These are phyloP conservation scores for Eimeria nieschulzi DNA, from an alignment of 169 alveolate species.

Conservation along the genomic window DNA sequence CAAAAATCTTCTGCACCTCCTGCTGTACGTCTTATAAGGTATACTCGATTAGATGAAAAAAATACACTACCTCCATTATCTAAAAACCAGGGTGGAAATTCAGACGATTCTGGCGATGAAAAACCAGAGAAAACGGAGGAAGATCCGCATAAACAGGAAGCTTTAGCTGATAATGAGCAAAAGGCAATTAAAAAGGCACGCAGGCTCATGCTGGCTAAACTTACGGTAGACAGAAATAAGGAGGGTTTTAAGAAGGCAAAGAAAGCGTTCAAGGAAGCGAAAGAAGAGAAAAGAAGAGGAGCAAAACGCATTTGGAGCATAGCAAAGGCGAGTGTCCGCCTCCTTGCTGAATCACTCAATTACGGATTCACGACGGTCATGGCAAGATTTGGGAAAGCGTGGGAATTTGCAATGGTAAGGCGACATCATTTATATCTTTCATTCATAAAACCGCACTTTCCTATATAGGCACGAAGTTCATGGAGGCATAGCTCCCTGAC, in stretches of 20 bases:
- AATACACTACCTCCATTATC: neutral
- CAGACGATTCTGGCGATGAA: too few relatives aligned
- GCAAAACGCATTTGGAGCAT: neutral
- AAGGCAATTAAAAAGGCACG: neutral
- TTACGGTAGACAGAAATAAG: neutral
- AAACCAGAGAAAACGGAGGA: too few relatives aligned
- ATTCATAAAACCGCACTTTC: neutral
- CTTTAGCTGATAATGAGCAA: too few relatives aligned
- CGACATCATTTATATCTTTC: neutral
- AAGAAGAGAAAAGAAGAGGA: neutral
- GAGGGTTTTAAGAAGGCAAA: neutral
- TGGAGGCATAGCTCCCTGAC: neutral
- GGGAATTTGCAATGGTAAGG: conserved; percentile 52
- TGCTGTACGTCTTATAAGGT: neutral
- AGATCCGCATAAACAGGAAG: too few relatives aligned
- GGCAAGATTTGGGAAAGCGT: conserved; percentile 15
- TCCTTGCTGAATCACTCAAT: conserved; percentile 11
- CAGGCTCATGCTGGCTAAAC: neutral
- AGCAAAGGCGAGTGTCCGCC: conserved; percentile 36
- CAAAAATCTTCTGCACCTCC: neutral
- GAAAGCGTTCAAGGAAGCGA: neutral
- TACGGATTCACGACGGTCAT: neutral
- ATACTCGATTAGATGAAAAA: neutral
- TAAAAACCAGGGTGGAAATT: too few relatives aligned
- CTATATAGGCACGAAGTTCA: neutral